A percentile compares a stretch with the other conserved stretches of the same genome.
phyloP scores from a whole-genome alignment of 352 stramenopile genomes.

The Pythium utonaiense region DNA sequence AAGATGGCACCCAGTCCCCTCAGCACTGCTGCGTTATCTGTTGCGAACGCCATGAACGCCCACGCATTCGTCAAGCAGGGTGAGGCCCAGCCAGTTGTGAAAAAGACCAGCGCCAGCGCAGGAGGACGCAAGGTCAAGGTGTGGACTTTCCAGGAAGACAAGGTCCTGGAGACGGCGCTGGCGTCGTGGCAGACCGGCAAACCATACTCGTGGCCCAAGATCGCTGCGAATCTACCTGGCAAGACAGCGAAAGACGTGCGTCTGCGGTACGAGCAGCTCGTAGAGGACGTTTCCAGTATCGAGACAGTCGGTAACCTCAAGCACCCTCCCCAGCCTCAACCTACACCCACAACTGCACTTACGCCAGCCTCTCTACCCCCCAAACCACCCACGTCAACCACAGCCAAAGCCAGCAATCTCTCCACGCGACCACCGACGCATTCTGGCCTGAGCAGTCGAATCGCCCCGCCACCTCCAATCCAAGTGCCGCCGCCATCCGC shows the following conservation, averaged over 20 bases:
- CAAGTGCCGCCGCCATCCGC: slow-evolving; percentile 32
- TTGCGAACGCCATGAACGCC: slow-evolving; percentile 21
- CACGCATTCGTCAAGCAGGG: slow-evolving; percentile 3
- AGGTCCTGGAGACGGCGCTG: slow-evolving; percentile 70
- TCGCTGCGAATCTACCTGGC: slow-evolving; percentile 57
- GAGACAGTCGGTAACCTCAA: slow-evolving; percentile 28
- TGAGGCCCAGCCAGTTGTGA: slow-evolving; percentile 6
- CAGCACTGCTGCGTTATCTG: slow-evolving; percentile 12
- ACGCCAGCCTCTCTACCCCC: slow-evolving; percentile 1
- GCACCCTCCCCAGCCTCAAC: background rate
- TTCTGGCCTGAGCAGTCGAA: slow-evolving; percentile 41
- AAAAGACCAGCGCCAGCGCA: background rate
- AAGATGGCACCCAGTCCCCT: slow-evolving; percentile 7
- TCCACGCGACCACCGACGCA: slow-evolving; percentile 5
- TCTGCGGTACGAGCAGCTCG: slow-evolving; percentile 68
- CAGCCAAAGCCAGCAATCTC: background rate
- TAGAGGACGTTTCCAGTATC: slow-evolving; percentile 68
- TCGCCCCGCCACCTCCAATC: slow-evolving; percentile 62
- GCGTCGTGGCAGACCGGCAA: slow-evolving; percentile 52
- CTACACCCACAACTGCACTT: background rate
- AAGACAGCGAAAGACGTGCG: slow-evolving; percentile 76
- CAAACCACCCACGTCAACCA: background rate
- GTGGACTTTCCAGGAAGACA: slow-evolving; percentile 84
- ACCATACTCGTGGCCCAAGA: slow-evolving; percentile 79
- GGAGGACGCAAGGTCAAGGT: slow-evolving; percentile 26